Percentiles rank a stretch among this genome's conserved stretches.
Evolutionary conservation across 345 rosid species (phyloP).

Genomic region (Syzygium jambos): DNA sequence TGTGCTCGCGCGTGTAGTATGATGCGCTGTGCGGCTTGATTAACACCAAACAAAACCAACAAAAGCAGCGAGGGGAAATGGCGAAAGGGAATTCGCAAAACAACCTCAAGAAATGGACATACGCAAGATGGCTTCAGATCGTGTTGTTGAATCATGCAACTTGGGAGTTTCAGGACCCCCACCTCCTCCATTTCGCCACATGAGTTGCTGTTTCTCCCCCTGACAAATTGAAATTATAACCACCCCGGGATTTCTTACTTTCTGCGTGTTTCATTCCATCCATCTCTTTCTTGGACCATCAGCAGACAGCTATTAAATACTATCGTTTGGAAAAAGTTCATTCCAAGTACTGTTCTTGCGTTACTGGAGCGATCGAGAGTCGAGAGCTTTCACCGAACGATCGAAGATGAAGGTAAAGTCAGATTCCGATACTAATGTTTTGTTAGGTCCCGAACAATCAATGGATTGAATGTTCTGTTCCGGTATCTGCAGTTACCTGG

Average conservation of each 20-base stretch:
- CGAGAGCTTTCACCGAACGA: conserved; percentile 3
- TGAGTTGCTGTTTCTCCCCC: conserved; percentile 19
- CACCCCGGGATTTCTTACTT: conserved; percentile 36
- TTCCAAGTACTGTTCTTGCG: background rate
- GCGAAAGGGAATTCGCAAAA: background rate
- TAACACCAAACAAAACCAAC: background rate
- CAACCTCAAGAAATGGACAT: background rate
- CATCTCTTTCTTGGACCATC: conserved; percentile 14
- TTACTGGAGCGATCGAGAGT: background rate
- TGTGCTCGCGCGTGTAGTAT: background rate
- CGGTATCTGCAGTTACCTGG: conserved; percentile 54
- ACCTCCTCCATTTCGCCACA: conserved; percentile 18
- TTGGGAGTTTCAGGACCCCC: conserved; percentile 29
- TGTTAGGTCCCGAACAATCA: background rate
- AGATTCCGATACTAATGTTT: background rate
- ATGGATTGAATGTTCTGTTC: background rate
- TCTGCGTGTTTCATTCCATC: conserved; percentile 45
- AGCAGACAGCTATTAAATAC: conserved; percentile 1
- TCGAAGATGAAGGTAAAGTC: conserved; percentile 42
- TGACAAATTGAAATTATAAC: conserved; percentile 13
- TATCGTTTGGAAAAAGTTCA: conserved; percentile 10
- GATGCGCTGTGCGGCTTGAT: background rate
- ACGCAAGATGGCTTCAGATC: background rate
- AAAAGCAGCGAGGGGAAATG: background rate
- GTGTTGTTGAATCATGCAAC: conserved; percentile 1